Conservation (phyloP, 2,329 filamentous ascomycete genomes). For the Arthrobotrys musiformis region DNA sequence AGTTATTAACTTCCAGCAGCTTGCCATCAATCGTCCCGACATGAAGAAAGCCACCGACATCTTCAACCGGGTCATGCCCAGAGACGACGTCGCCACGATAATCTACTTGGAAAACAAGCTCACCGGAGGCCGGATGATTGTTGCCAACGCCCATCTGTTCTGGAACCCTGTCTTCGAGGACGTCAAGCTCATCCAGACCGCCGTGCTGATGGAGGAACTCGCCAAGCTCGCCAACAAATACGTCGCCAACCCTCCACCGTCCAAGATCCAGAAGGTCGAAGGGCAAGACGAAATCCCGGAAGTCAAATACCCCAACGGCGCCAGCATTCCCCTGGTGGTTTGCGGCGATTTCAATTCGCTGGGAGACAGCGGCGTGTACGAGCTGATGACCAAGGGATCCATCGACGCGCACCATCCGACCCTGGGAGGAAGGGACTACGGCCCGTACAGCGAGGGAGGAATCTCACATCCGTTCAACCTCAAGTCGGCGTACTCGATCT, state of each 20-base stretch:
- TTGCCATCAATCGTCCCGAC: constrained; percentile 92
- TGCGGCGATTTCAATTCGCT: constrained; percentile 98
- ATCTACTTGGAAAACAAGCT: constrained; percentile 90
- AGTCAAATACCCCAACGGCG: constrained; percentile 82
- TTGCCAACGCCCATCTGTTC: constrained; percentile 92
- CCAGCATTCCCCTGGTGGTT: constrained; percentile 88
- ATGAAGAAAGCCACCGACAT: constrained; percentile 98
- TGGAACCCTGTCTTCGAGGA: constrained; percentile 93
- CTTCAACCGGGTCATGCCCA: constrained; percentile 98
- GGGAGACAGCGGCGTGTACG: constrained; percentile 86
- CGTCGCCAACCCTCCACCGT: constrained; percentile 63
- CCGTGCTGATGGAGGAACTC: constrained; percentile 92
- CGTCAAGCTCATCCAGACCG: constrained; percentile 95
- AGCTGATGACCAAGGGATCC: constrained; percentile 82
- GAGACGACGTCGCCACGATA: constrained; percentile 94
- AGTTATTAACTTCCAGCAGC: constrained; percentile 88
- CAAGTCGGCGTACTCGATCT: constrained; percentile 85
- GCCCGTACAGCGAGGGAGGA: constrained; percentile 89
- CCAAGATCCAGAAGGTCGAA: constrained; percentile 60
- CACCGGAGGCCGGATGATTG: constrained; percentile 89
- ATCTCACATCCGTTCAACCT: constrained; percentile 95
- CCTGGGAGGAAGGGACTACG: constrained; percentile 83
- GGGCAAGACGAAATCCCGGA: constrained; percentile 65
- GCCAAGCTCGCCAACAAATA: constrained; percentile 87
- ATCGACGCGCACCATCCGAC: constrained; percentile 83